These are phyloP conservation scores for Corinectria fuckeliana DNA, from an alignment of 2,329 filamentous ascomycete genomes.

Conservation along the genomic window DNA sequence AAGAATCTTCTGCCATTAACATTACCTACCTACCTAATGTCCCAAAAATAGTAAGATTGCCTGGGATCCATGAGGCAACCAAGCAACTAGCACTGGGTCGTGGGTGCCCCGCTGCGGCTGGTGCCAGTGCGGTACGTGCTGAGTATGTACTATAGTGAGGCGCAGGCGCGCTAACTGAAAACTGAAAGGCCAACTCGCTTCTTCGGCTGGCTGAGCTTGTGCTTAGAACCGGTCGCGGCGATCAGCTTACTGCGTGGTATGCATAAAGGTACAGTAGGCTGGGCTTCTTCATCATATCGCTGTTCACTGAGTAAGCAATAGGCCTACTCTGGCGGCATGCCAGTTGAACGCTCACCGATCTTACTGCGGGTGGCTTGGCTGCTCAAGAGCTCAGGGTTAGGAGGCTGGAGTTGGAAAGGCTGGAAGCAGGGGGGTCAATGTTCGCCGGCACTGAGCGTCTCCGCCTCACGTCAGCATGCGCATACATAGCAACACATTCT, in stretches of 20 bases:
- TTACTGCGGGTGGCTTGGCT: conserved; percentile 11
- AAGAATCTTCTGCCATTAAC: conserved; percentile 30
- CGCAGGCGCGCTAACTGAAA: conserved; percentile 27
- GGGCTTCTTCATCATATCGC: neutral
- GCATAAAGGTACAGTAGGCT: conserved; percentile 1
- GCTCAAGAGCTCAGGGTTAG: conserved; percentile 14
- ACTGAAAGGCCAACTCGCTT: neutral
- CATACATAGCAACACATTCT: too few relatives aligned
- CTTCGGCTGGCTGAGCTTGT: neutral
- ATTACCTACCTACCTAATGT: too few relatives aligned
- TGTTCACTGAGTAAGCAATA: conserved; percentile 15
- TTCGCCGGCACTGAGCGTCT: conserved; percentile 12
- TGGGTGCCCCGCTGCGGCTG: conserved; percentile 8
- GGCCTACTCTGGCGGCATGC: conserved; percentile 3
- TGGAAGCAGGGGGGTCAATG: neutral
- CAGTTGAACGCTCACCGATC: conserved; percentile 4
- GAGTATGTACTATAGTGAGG: conserved; percentile 20
- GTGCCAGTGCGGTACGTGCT: conserved; percentile 18
- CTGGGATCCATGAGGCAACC: conserved; percentile 29
- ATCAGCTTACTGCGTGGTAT: conserved; percentile 14
- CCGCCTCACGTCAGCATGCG: conserved; percentile 20
- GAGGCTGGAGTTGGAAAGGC: neutral
- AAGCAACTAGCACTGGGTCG: too few relatives aligned
- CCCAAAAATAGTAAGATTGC: conserved; percentile 39
- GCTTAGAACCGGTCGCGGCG: neutral